These are phyloP conservation scores for Poronia punctata DNA, from an alignment of 495 filamentous ascomycete species.

Conservation along the genomic window DNA sequence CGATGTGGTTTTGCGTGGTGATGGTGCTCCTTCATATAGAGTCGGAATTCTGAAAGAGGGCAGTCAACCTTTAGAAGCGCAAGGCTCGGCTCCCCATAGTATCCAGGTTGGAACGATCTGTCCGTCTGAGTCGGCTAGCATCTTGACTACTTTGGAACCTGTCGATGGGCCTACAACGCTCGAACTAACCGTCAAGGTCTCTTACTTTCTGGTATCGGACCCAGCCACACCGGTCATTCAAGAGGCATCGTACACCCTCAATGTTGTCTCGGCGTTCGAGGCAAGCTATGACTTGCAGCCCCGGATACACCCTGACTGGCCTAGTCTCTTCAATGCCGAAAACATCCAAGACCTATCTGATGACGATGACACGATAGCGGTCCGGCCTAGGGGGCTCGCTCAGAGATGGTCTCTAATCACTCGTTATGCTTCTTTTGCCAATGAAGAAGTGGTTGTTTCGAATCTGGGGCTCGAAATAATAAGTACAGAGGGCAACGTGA, in stretches of 20 bases:
- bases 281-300: conserved; percentile 80
- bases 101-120: conserved; percentile 41
- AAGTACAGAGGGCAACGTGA: conserved; percentile 45
- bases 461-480: conserved; percentile 53
- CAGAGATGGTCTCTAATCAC: conserved; percentile 77
- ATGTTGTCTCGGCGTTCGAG: conserved; percentile 77
- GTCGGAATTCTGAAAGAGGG: conserved; percentile 35
- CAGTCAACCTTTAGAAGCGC: conserved; percentile 19
- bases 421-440: conserved; percentile 64
- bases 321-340: conserved; percentile 65
- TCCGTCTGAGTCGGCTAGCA: conserved; percentile 33
- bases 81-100: conserved; percentile 29
- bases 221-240: conserved; percentile 78
- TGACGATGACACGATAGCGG: conserved; percentile 8
- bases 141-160: conserved; percentile 42
- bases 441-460: conserved; percentile 61
- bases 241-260: conserved; percentile 55
- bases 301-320: conserved; percentile 74
- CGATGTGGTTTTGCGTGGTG: conserved; percentile 61
- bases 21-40: conserved; percentile 40
- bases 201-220: conserved; percentile 75
- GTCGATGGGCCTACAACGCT: conserved; percentile 51
- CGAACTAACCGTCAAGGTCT: conserved; percentile 61
- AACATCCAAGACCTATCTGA: conserved; percentile 24
- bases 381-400: conserved; percentile 50